These are phyloP conservation scores for Aspergillus baeticus DNA, from an alignment of 495 filamentous ascomycete genomes.

Conservation along the genomic window DNA sequence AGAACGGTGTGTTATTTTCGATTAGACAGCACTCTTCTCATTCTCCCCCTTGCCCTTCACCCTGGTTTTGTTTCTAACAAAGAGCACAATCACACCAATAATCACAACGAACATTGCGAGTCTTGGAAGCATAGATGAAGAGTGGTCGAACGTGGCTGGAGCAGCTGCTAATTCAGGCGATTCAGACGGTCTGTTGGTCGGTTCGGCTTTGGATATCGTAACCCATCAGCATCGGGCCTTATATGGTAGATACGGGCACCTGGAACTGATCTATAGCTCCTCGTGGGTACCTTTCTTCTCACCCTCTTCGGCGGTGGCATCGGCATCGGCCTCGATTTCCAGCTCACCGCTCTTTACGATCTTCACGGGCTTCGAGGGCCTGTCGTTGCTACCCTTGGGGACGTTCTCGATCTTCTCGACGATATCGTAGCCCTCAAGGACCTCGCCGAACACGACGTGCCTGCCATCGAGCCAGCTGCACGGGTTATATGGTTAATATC, in stretches of 20 bases:
- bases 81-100: slow-evolving; percentile 14
- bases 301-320: slow-evolving; percentile 37
- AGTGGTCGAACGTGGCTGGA: slow-evolving; percentile 11
- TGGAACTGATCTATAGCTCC: slow-evolving; percentile 71
- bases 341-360: slow-evolving; percentile 94
- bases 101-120: slow-evolving; percentile 12
- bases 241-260: slow-evolving; percentile 23
- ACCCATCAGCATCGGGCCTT: slow-evolving; percentile 34
- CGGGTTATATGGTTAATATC: too few species aligned
- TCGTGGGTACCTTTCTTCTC: slow-evolving; percentile 86
- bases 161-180: slow-evolving; percentile 17
- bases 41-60: slow-evolving; percentile 6
- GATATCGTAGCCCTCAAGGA: slow-evolving; percentile 87
- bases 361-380: slow-evolving; percentile 72
- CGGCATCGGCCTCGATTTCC: slow-evolving; percentile 62
- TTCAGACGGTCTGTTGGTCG: slow-evolving; percentile 13
- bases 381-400: slow-evolving; percentile 69
- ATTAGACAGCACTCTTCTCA: slow-evolving; percentile 18
- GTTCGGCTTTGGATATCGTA: slow-evolving; percentile 20
- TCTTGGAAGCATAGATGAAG: slow-evolving; percentile 14
- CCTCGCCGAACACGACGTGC: slow-evolving; percentile 90
- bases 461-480: slow-evolving; percentile 83
- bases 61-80: slow-evolving; percentile 11
- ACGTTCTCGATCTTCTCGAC: slow-evolving; percentile 85
- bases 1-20: too few species aligned